phyloP scores from a whole-genome alignment of 352 stramenopile genomes.

The Pilasporangium apinafurcum region DNA sequence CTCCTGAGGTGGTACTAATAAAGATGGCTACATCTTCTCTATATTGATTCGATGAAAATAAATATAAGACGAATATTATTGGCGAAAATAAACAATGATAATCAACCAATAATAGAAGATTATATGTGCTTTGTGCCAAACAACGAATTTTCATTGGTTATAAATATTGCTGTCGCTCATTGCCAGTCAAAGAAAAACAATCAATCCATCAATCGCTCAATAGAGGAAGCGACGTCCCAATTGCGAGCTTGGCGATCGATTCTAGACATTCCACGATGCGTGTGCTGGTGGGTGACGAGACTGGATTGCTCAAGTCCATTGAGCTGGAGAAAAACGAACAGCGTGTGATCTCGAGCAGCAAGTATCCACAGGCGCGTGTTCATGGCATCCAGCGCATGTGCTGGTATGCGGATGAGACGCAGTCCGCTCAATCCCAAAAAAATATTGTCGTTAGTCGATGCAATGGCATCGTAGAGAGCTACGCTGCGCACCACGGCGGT shows the following conservation, averaged over 20 bases:
- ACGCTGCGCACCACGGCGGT: slow-evolving; percentile 36
- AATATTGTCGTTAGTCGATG: slow-evolving; percentile 56
- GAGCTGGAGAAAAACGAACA: slow-evolving; percentile 69
- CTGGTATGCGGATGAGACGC: slow-evolving; percentile 52
- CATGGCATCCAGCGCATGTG: slow-evolving; percentile 45
- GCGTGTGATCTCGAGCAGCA: slow-evolving; percentile 39
- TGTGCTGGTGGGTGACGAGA: slow-evolving; percentile 77
- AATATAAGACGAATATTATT: slow-evolving; percentile 1
- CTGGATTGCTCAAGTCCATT: slow-evolving; percentile 75
- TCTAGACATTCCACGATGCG: slow-evolving; percentile 36
- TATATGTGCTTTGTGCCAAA: no score
- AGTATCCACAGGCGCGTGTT: slow-evolving; percentile 35
- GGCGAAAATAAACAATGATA: slow-evolving; percentile 6
- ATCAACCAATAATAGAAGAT: no score
- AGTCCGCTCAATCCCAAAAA: slow-evolving; percentile 19
- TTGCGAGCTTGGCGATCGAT: no score
- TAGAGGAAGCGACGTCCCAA: background rate
- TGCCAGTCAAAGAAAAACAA: slow-evolving; percentile 10
- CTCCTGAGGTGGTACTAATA: no score
- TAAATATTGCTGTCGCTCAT: background rate
- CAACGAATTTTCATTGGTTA: no score
- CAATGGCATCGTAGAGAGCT: slow-evolving; percentile 62
- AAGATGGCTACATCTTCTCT: no score
- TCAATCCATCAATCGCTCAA: slow-evolving; percentile 1
- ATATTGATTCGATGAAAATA: no score